Evolutionary conservation across 305 asterid genomes (phyloP), one percentile per base, ranked within the genome.

Genomic region (Fraxinus platypoda): DNA sequence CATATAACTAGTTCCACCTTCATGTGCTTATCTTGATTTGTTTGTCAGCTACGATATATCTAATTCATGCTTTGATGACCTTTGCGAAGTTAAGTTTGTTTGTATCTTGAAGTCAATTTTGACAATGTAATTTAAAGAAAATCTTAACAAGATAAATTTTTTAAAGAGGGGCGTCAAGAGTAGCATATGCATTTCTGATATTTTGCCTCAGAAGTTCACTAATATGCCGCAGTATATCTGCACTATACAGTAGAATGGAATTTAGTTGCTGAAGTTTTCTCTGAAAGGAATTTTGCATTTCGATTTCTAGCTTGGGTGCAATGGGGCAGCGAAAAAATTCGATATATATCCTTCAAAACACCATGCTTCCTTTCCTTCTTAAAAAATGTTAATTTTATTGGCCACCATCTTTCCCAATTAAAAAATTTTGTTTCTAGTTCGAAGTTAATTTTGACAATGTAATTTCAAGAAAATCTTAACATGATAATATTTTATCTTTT

Each of bases 1-100:
- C 70, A 38, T 34, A 75, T 66, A 74, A 46, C 52, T 78, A 19
- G 15, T 81, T 37, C 77, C 68, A 23, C 70, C 25, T 75, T 59
- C 35, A 81, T 15, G 76, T 31, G 43, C 31, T 26, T 83, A 75
- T 73, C 59, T 83, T 76, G 54, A 28, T 2, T 64, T 75, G 11
- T n/a, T 21, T 75, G 77, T 64, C 57, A 35, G 35, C 73, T 80
- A 71, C 30, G 38, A 77, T 59, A 68, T 49, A 73, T 21, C 77
- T 59, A 59, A 30, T 25, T 75, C 76, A 75, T 30, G 25, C 78
- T 37, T 75, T 37, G 13, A 17, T 62, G 74, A 74, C 41, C 28
- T 19, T 34, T 49, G 23, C 52, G 3, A 41, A 2, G 52, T 41
- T 41, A 59, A 59, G 8, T 59, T n/a, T 19, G 26, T n/a, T n/a